A percentile compares a stretch with the other conserved stretches of the same genome.
phyloP scores from a whole-genome alignment of 1,139 yeast species.

The Zygosaccharomyces pseudobailii region DNA sequence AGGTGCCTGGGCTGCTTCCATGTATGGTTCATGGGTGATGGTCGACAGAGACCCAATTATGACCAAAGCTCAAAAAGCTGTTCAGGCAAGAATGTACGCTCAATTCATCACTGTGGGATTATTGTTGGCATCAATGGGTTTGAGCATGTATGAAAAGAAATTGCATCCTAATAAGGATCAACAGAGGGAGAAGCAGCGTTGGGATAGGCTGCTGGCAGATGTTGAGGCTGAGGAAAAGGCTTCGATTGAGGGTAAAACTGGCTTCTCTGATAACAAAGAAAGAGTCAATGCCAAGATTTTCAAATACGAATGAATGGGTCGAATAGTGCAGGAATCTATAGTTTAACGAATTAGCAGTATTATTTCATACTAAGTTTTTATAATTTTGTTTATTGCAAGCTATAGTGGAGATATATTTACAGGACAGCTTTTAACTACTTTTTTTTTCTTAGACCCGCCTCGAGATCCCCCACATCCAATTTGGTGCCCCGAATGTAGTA shows the following conservation, averaged over 20 bases:
- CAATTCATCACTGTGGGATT: slow-evolving; percentile 71
- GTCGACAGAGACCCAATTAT: slow-evolving; percentile 74
- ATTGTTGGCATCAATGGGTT: slow-evolving; percentile 57
- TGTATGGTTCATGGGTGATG: slow-evolving; percentile 76
- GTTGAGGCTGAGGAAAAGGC: slow-evolving; percentile 38
- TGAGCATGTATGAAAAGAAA: slow-evolving; percentile 60
- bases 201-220: slow-evolving; percentile 41
- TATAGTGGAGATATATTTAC: slow-evolving; percentile 1
- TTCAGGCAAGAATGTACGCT: slow-evolving; percentile 92
- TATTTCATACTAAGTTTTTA: neutral
- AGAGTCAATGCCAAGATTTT: slow-evolving; percentile 33
- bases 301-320: slow-evolving; percentile 19
- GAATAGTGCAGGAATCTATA: neutral
- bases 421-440: slow-evolving; percentile 8
- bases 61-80: slow-evolving; percentile 79
- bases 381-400: too few relatives aligned
- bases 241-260: slow-evolving; percentile 16
- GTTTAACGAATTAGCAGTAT: neutral
- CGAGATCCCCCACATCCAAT: slow-evolving; percentile 78
- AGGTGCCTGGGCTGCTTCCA: slow-evolving; percentile 79
- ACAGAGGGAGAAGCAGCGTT: slow-evolving; percentile 37
- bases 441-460: slow-evolving; percentile 38
- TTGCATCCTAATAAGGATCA: slow-evolving; percentile 40
- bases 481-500: slow-evolving; percentile 81
- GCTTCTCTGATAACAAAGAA: slow-evolving; percentile 27